Base-by-base conservation (phyloP, 2,329 filamentous ascomycete genomes). In the Mycosphaerella arachidis region DNA sequence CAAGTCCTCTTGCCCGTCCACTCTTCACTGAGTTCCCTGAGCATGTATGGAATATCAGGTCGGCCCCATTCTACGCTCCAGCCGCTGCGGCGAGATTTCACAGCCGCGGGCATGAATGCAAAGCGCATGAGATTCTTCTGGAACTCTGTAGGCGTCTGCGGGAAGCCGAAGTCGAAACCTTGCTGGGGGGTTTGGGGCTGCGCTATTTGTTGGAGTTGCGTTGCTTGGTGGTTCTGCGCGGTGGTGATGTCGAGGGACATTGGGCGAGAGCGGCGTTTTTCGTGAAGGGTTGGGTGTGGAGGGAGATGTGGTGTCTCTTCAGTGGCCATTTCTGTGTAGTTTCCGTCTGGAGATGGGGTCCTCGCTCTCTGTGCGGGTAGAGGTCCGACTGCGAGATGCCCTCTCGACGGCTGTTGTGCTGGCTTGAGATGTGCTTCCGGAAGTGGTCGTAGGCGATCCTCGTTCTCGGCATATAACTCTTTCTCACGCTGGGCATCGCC, bases 31-130 rank as follows among this genome's bases (percentile, higher is more conserved):
- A 92, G 88, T 65, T 94, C 86, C 69, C 85, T 87, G 56, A 97
- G 82, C 85, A 96, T 91, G 73, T 88, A 93, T 1, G 90, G 88
- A 37, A 97, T 84, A 67, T 96, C 89, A 0, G 93, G 93, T 0
- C 93, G 85, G 18, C 92, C 92, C 74, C 97, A 97, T 76, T 97
- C 92, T 13, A 94, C 91, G 65, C 85, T 89, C 91, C 93, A 96
- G 57, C 92, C 90, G 66, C 91, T 88, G 55, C 79, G 79, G 66
- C 79, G 79, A 20, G 73, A 63, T 71, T 77, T 75, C 56, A 78
- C 74, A 6, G 77, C 74, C 1, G 77, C 78, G 16, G 76, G 82
- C 62, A 92, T 84, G 72, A 95, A 96, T 0, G 92, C 92, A 71
- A 94, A 96, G 16, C 91, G 89, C 75, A 62, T 78, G 53, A 95